These are phyloP conservation scores for Pezizomycotina sp. DNA, from an alignment of 2,329 filamentous ascomycete species.

Conservation along the genomic window DNA sequence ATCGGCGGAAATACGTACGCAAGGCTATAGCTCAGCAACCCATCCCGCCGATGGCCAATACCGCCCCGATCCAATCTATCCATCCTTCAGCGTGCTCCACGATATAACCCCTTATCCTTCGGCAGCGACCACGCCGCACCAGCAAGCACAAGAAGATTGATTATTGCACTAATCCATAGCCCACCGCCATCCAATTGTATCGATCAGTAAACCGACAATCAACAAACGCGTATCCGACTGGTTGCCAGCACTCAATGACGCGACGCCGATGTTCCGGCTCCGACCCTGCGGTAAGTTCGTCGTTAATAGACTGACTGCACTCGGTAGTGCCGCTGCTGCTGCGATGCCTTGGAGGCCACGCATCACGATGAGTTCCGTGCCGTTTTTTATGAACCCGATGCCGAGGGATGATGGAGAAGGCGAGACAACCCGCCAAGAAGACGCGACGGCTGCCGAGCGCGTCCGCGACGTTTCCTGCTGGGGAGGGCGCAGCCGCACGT, in stretches of 20 bases:
- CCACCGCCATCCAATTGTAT: slow-evolving; percentile 1
- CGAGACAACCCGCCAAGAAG: background rate
- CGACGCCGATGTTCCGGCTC: background rate
- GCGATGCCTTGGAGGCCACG: background rate
- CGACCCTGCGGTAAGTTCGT: background rate
- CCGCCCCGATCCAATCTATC: slow-evolving; percentile 1
- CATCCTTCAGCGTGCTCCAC: background rate
- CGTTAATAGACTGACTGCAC: background rate
- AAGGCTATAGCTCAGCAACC: background rate
- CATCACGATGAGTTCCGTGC: slow-evolving; percentile 1
- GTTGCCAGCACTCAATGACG: slow-evolving; percentile 1
- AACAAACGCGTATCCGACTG: background rate
- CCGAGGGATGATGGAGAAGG: background rate
- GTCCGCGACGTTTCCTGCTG: background rate
- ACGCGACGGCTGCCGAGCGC: background rate
- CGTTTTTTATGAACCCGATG: background rate
- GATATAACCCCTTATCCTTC: background rate
- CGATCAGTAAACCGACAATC: background rate
- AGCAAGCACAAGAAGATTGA: background rate
- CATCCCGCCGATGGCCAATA: background rate
- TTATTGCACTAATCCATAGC: background rate
- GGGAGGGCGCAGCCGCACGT: slow-evolving; percentile 1
- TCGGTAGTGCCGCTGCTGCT: background rate
- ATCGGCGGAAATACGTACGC: too few species aligned
- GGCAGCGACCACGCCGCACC: background rate